These are phyloP conservation scores for Gentiana macrophylla DNA, from an alignment of 257 asterid species.

Conservation along the genomic window DNA sequence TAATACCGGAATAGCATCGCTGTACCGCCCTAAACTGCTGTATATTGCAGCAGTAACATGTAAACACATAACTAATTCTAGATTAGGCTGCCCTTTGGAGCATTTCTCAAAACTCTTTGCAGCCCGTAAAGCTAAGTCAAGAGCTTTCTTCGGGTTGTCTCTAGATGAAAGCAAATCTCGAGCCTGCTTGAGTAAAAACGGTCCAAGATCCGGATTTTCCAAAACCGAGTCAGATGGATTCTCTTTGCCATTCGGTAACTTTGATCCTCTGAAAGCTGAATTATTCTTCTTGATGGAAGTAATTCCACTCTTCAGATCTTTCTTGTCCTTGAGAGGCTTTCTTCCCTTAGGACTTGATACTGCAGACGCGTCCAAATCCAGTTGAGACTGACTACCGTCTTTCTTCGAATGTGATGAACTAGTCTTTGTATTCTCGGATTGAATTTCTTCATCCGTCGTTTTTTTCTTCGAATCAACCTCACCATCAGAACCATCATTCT, in stretches of 20 bases:
- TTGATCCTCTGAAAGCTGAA: constrained; percentile 24
- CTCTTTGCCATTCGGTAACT: constrained; percentile 38
- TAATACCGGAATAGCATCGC: constrained; percentile 66
- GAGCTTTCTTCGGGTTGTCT: constrained; percentile 71
- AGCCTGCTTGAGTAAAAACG: constrained; percentile 80
- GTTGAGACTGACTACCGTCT: constrained; percentile 19
- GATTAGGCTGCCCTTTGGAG: constrained; percentile 56
- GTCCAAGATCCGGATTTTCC: constrained; percentile 80
- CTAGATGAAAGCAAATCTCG: constrained; percentile 81
- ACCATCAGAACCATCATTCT: constrained; percentile 26
- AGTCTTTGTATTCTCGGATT: constrained; percentile 23
- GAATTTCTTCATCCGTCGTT: constrained; percentile 21
- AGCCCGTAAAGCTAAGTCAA: constrained; percentile 65
- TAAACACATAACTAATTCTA: constrained; percentile 76
- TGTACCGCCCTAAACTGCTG: constrained; percentile 65
- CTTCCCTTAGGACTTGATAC: constrained; percentile 47
- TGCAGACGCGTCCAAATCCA: constrained; percentile 38
- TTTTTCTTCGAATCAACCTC: constrained; percentile 38
- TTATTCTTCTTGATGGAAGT: constrained; percentile 30
- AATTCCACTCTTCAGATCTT: constrained; percentile 33
- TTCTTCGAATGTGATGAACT: constrained; percentile 36
- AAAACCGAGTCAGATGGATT: constrained; percentile 39
- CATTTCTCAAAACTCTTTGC: constrained; percentile 75
- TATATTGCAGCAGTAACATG: constrained; percentile 86
- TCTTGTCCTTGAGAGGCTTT: constrained; percentile 34